Conservation (phyloP, 1,284 basidiomycete species). For the Sanghuangporus weigelae region DNA sequence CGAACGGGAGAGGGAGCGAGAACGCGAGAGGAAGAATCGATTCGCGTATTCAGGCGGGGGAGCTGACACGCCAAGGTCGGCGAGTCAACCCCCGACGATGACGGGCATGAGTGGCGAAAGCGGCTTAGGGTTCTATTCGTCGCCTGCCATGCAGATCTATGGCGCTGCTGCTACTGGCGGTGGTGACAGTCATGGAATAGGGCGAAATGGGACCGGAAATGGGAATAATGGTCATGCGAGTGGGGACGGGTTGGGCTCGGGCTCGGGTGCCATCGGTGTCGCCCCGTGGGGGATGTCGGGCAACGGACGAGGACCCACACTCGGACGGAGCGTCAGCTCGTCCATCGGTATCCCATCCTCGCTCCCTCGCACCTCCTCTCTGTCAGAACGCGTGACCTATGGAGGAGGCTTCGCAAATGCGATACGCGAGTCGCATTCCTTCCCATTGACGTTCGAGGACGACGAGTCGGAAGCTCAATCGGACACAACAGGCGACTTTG, state of each 20-base stretch:
- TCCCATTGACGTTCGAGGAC: conserved; percentile 66
- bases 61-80: conserved; percentile 43
- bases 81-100: conserved; percentile 58
- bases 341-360: conserved; percentile 17
- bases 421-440: conserved; percentile 55
- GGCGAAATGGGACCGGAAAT: conserved; percentile 7
- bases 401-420: conserved; percentile 50
- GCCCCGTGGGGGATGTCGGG: conserved; percentile 33
- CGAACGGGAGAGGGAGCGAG: too few species aligned
- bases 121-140: conserved; percentile 35
- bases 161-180: conserved; percentile 1
- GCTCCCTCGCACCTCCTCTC: conserved; percentile 50
- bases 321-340: conserved; percentile 6
- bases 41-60: conserved; percentile 38
- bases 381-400: conserved; percentile 39
- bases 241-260: neutral
- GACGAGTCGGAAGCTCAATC: conserved; percentile 60
- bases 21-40: conserved; percentile 41
- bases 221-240: too few species aligned
- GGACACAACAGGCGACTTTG: conserved; percentile 24
- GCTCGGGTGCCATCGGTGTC: conserved; percentile 35
- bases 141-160: conserved; percentile 44
- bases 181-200: neutral
- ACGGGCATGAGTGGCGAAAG: conserved; percentile 36
- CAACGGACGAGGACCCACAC: neutral